Base-by-base conservation (phyloP, 768 basidiomycete genomes). In the Nidularia pulvinata region DNA sequence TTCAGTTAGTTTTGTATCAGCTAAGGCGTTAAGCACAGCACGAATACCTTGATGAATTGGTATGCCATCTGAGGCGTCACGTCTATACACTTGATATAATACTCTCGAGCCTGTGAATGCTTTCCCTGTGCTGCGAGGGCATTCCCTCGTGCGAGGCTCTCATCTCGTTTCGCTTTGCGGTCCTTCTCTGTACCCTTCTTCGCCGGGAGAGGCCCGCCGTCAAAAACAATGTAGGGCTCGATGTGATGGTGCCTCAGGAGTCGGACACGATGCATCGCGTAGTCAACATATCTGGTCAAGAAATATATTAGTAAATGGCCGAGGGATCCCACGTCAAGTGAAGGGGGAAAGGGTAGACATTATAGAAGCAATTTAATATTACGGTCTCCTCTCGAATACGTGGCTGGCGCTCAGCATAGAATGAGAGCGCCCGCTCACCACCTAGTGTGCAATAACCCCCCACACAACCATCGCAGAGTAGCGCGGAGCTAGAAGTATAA, bases 21-120 rank as follows among this genome's bases (percentile, higher is more conserved):
- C 35, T 43, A 16, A 14, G n/a, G 39, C 13, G 33, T 25, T 19
- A 14, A 55, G 5, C 43, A 46, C 42, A 32, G 34, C 30, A 46
- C 50, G 57, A 71, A 45, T 57, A 90, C 96, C 83, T 99, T 98
- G 76, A 98, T 97, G 58, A 98, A 76, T 69, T 98, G 97, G 66
- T 82, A 95, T 2, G 96, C 96, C 93, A 98, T 95, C 69, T 95
- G 88, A 1, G 97, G 95, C 4, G 94, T 96, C 42, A 99, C 92
- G 59, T 99, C 97, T 49, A 98, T 74, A 59, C 90, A 93, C 69
- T 95, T 97, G 61, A 89, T 80, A 64, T 92, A 98, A 68, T 74
- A 83, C 13, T 98, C 95, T 7, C 95, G 79, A 32, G 97, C 97
- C 63, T 94, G 86, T 32, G 73, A 76, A 59, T 83, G 78, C 65